A percentile compares a stretch with the other conserved stretches of the same genome.
Evolutionary conservation across 306 rosid genomes (phyloP).

Genomic region (Citrullus mucosospermus): DNA sequence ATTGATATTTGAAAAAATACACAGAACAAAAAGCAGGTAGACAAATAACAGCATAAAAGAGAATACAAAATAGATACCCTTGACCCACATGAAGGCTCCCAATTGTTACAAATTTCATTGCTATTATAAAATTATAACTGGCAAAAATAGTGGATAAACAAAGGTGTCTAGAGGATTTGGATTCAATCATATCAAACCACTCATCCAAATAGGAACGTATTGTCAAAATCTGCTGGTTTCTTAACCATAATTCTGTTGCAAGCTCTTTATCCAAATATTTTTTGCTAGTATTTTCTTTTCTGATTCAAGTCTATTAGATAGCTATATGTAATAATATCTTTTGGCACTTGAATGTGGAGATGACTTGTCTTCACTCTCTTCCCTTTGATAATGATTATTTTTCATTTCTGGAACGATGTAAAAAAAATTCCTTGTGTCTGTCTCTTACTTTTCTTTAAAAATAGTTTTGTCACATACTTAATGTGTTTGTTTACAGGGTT

Average conservation of each 20-base stretch:
- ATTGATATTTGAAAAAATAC: neutral
- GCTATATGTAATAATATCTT: neutral
- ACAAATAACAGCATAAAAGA: neutral
- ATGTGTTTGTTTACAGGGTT: constrained; percentile 39
- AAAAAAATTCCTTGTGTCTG: neutral
- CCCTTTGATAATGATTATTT: neutral
- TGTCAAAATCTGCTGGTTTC: neutral
- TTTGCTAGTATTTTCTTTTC: neutral
- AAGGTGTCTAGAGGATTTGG: neutral
- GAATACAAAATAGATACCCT: neutral
- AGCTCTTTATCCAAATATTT: neutral
- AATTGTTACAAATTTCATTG: neutral
- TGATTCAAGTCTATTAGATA: neutral
- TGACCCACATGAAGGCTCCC: neutral
- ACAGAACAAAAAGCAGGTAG: neutral
- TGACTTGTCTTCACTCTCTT: neutral
- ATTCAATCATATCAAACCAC: neutral
- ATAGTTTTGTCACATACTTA: neutral
- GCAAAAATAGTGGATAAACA: neutral
- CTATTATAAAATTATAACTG: neutral
- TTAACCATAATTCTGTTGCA: neutral
- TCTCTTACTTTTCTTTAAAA: neutral
- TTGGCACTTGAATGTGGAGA: neutral
- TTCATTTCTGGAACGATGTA: neutral
- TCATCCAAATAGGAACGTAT: neutral